Base-by-base conservation (phyloP, 2,329 filamentous ascomycete species). In the Ceratocystis albifundus region DNA sequence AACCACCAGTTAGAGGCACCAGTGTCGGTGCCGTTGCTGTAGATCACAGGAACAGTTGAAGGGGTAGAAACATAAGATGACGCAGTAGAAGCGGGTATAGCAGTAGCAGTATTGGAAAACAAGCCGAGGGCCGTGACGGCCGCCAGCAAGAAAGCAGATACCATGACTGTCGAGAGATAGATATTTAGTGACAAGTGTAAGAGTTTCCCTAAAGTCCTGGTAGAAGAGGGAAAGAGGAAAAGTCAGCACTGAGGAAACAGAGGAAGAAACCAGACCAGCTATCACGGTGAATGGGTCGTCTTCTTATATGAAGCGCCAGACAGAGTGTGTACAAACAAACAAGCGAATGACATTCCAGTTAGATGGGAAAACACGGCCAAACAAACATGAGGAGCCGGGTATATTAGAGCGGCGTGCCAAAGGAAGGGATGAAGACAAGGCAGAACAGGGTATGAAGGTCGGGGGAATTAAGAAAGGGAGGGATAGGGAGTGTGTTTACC, bases 1-100 rank as follows among this genome's bases (percentile, higher is more conserved):
- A 94, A 75, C 90, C 90, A 95, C 80, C 88, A 94, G 72, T 75
- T 77, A 4, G 81, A 80, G 44, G 72, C 70, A n/a, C 63, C 50
- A 22, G 62, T 65, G 4, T 80, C 80, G 44, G 72, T 70, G 25
- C 62, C 48, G n/a, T 62, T 66, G 61, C 59, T 48, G 5, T 44
- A 65, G 4, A 69, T 10, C 17, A 20, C 45, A 5, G 44, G 53
- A 15, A 30, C 41, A 22, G 64, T 36, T 7, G 44, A 32, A 46
- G 69, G 65, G 15, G 67, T 61, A 17, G 69, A 65, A n/a, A 66
- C 28, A 55, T 68, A 65, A 46, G 66, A 53, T 3, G 48, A 12
- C 5, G 57, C 61, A 20, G 59, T 32, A 30, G 64, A 44, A 44
- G 66, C 64, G 15, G 69, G 67, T 28, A 67, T 32, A 45, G 69